phyloP scores from a whole-genome alignment of 2,329 filamentous ascomycete genomes.

The Scedosporium boydii region DNA sequence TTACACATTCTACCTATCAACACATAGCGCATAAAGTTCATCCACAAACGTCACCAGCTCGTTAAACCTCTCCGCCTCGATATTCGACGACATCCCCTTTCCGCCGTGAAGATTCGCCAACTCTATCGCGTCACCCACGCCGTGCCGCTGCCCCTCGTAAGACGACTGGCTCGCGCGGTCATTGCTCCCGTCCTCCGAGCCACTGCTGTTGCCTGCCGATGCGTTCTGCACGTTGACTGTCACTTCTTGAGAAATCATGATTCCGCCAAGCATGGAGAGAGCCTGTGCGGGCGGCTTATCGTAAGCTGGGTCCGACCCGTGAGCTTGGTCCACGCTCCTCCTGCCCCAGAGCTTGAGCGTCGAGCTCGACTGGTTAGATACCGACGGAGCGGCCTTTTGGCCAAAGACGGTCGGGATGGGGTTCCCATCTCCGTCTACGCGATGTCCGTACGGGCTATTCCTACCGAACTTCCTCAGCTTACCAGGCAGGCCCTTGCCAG shows the following conservation, averaged over 20 bases:
- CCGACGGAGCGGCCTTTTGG: background rate
- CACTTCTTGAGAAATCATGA: slow-evolving; percentile 54
- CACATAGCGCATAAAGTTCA: slow-evolving; percentile 26
- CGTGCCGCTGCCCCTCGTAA: background rate
- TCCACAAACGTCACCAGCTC: slow-evolving; percentile 33
- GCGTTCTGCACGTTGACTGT: slow-evolving; percentile 33
- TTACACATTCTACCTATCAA: slow-evolving; percentile 5
- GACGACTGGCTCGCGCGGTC: slow-evolving; percentile 4
- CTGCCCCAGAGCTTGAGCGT: slow-evolving; percentile 23
- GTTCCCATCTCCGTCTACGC: slow-evolving; percentile 20
- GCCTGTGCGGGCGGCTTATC: slow-evolving; percentile 10
- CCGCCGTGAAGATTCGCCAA: slow-evolving; percentile 12
- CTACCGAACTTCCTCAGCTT: background rate
- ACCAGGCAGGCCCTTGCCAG: background rate
- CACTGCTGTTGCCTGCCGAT: background rate
- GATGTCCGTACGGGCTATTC: slow-evolving; percentile 7
- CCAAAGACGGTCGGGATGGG: slow-evolving; percentile 14
- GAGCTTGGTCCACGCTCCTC: slow-evolving; percentile 9
- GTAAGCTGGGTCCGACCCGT: slow-evolving; percentile 7
- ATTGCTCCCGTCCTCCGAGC: background rate
- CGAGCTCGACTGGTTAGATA: slow-evolving; percentile 19
- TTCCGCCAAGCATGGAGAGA: slow-evolving; percentile 36
- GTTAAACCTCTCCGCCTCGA: slow-evolving; percentile 24
- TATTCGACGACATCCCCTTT: slow-evolving; percentile 18
- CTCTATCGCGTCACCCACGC: slow-evolving; percentile 4